Conservation (phyloP, 169 alveolate genomes). For the Plasmodium coatneyi region DNA sequence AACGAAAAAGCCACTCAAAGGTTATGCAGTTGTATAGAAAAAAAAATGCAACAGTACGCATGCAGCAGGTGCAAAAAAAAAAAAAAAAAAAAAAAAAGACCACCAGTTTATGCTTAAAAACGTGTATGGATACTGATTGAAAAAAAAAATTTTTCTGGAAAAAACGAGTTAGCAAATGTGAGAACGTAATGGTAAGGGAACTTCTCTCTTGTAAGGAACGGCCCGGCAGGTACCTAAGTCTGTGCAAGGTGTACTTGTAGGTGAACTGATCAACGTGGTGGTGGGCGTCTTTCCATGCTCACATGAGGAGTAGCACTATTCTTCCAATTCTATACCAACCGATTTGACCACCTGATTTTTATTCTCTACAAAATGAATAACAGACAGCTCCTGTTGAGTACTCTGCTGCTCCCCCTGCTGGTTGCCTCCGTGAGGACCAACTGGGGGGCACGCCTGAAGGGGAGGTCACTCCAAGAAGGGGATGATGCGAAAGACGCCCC, state of each 20-base stretch:
- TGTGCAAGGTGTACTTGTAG: not conserved
- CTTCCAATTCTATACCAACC: not conserved
- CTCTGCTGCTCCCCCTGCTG: not conserved
- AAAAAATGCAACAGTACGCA: not conserved
- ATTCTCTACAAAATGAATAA: not conserved
- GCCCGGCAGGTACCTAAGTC: not conserved
- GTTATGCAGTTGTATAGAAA: not conserved
- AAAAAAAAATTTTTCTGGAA: not conserved
- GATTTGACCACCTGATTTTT: not conserved
- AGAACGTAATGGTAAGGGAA: not conserved
- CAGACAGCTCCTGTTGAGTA: not conserved
- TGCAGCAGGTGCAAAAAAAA: not conserved
- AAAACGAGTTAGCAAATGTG: not conserved
- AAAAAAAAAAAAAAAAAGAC: not conserved
- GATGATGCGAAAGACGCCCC: not conserved
- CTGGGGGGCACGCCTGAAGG: not conserved
- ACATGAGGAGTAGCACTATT: not conserved
- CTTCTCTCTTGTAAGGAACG: not conserved
- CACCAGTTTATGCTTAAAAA: not conserved
- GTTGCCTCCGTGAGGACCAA: not conserved
- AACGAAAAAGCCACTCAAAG: not conserved
- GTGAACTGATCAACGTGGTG: not conserved
- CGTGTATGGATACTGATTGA: not conserved
- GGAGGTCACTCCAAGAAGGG: not conserved
- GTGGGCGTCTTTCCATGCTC: not conserved